Base-by-base conservation (phyloP, 306 rosid genomes). In the Prunus kanzakura region DNA sequence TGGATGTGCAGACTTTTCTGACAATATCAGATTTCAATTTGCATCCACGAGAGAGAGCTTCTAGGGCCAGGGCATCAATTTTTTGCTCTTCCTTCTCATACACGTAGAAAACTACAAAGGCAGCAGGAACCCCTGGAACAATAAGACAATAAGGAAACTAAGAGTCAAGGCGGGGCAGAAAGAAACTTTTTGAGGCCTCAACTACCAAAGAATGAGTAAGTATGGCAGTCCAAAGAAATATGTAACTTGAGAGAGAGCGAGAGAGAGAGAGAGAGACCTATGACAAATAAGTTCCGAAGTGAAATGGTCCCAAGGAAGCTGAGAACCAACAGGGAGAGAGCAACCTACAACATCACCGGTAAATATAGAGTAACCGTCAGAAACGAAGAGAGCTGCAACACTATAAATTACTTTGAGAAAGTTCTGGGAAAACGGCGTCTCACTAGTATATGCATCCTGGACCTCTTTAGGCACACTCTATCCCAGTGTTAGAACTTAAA, bases 11-110 rank as follows among this genome's bases (percentile, higher is more conserved):
- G 79, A 85, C 65, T 80, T 83, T 95, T 64, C 71, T 69, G 72
- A 78, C 76, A 27, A 88, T 12, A 71, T 85, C 84, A 58, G 91
- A 86, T 82, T 82, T 92, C 78, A 90, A 67, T 82, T 88, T 86
- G 91, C 85, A 73, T 74, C 88, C 92, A 73, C 79, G 74, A 76
- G 89, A 78, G 78, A 71, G 78, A 23, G 82, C 32, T 76, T 75
- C 76, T 13, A 82, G 64, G 50, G 86, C 82, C 84, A 89, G 14
- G 64, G 78, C 85, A 83, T 90, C 97, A 56, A 95, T 88, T 68
- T 85, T 91, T 81, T 89, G 83, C 80, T 95, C 97, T 83, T 90
- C 85, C 85, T 85, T 86, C 80, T 95, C 98, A 69, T 95, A 92
- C 20, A 86, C 65, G 72, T 81, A 86, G 87, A 90, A 90, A 80